Evolutionary conservation across 2,329 filamentous ascomycete species (phyloP).

Genomic region (Aureobasidium sp.): DNA sequence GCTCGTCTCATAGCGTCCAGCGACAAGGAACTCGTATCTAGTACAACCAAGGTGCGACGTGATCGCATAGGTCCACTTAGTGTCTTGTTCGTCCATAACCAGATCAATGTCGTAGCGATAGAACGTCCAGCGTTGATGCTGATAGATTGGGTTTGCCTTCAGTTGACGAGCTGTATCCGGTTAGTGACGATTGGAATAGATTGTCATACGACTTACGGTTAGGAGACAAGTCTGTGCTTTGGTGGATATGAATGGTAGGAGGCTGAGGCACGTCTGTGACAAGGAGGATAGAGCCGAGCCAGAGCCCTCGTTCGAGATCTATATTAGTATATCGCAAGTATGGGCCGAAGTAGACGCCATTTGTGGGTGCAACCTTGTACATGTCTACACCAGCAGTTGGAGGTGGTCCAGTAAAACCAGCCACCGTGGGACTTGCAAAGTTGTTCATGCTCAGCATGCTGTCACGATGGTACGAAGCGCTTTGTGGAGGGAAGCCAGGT

Average conservation of each 20-base stretch:
- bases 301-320: conserved; percentile 83
- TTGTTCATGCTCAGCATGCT: conserved; percentile 77
- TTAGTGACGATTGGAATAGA: conserved; percentile 28
- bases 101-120: conserved; percentile 91
- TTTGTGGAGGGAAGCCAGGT: conserved; percentile 75
- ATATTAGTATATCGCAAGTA: conserved; percentile 96
- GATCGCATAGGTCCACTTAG: conserved; percentile 96
- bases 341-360: conserved; percentile 95
- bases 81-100: conserved; percentile 75
- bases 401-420: conserved; percentile 84
- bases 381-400: conserved; percentile 83
- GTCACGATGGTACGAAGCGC: conserved; percentile 61
- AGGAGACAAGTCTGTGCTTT: conserved; percentile 81
- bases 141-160: conserved; percentile 72
- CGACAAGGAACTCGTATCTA: conserved; percentile 94
- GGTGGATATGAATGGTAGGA: conserved; percentile 91
- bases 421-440: conserved; percentile 64
- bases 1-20: conserved; percentile 78
- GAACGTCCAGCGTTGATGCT: conserved; percentile 90
- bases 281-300: conserved; percentile 89
- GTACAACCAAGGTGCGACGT: conserved; percentile 96
- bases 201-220: conserved; percentile 48
- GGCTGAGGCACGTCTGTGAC: conserved; percentile 87
- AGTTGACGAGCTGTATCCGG: conserved; percentile 54
- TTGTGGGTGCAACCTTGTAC: conserved; percentile 89